Conservation (phyloP, 495 filamentous ascomycete genomes). For the Xylaria nigripes region DNA sequence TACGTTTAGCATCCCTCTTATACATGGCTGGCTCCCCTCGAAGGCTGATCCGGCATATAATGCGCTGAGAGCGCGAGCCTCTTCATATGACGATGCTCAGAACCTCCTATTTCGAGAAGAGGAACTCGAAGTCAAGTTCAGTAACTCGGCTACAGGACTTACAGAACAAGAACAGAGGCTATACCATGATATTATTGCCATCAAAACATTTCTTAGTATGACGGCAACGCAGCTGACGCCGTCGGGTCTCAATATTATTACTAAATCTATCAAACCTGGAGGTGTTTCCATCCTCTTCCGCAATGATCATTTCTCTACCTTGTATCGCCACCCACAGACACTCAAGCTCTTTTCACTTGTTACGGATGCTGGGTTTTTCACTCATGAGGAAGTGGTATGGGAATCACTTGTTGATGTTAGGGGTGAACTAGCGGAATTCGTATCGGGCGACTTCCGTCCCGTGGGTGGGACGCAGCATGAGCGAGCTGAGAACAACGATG, state of each 20-base stretch:
- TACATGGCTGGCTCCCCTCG: constrained; percentile 88
- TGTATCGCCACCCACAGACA: constrained; percentile 73
- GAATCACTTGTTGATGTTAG: constrained; percentile 84
- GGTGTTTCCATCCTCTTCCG: constrained; percentile 84
- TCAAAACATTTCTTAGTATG: constrained; percentile 69
- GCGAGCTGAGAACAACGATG: constrained; percentile 10
- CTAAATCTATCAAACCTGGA: constrained; percentile 56
- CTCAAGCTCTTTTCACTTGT: constrained; percentile 68
- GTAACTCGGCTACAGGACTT: constrained; percentile 36
- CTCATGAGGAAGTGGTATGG: constrained; percentile 91
- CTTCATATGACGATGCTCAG: constrained; percentile 84
- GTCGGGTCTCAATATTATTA: constrained; percentile 68
- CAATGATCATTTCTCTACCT: constrained; percentile 91
- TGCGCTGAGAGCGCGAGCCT: constrained; percentile 62
- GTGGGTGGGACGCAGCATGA: constrained; percentile 51
- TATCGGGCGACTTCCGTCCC: constrained; percentile 80
- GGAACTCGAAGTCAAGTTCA: constrained; percentile 74
- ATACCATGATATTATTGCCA: constrained; percentile 70
- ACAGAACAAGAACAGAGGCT: constrained; percentile 60
- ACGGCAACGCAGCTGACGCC: constrained; percentile 81
- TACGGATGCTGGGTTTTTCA: constrained; percentile 84
- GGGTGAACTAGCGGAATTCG: constrained; percentile 75
- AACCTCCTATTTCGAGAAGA: constrained; percentile 80
- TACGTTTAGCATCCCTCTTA: constrained; percentile 75
- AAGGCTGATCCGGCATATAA: constrained; percentile 52